Base-by-base conservation (phyloP, 345 rosid species). In the Eucalyptus virginea region DNA sequence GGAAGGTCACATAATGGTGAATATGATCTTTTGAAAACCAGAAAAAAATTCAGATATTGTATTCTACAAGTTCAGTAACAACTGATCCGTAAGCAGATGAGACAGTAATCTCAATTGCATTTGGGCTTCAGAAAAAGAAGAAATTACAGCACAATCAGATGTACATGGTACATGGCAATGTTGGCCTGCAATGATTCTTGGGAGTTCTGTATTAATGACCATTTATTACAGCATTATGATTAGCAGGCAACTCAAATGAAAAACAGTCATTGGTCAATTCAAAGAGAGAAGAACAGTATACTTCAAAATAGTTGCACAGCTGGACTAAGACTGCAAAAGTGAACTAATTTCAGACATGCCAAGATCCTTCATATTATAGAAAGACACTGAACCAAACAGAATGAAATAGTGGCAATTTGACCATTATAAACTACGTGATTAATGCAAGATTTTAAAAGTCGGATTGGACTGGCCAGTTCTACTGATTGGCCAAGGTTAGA, bases 361-460 rank as follows among this genome's bases (percentile, higher is more conserved):
- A 44, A 44, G 45, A 44, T 44, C 45, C 45, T 44, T 44, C 45
- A 44, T 8, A 44, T 44, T 44, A 44, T 44, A 44, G 45, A 44
- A 0, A 44, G 45, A 44, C 45, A 44, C 45, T 44, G 45, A 44
- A 44, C 45, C 10, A 44, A 44, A 44, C 45, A 44, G 45, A 2
- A 44, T 44, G 1, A 44, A 44, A 44, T 44, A 1, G 45, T 44
- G 0, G 45, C 0, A 44, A 8, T 44, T 0, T 44, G 45, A 44
- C 45, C 45, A 44, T 44, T 44, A 44, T 44, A 44, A 8, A 44
- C 45, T 44, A 44, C 2, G 45, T 44, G 45, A 44, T 44, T 8
- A 44, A 44, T 44, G 9, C 10, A 44, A 3, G 8, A 44, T 44
- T 44, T 44, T 44, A 44, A 44, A 44, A 44, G 45, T 44, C 45